Evolutionary conservation across 768 basidiomycete species (phyloP).

Genomic region (Psilocybe cyanescens): DNA sequence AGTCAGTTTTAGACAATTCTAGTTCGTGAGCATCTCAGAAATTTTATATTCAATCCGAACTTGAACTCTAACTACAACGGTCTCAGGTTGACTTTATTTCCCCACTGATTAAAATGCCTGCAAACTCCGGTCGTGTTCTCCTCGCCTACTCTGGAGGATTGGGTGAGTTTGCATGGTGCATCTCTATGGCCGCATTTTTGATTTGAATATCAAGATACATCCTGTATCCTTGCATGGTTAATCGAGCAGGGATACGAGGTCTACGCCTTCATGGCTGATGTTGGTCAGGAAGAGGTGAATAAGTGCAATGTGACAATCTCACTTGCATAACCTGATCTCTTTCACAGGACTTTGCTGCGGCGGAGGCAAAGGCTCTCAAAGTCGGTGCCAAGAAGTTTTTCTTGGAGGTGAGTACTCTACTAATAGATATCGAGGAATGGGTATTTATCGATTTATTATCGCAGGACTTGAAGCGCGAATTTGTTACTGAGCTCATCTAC

Average conservation of each 20-base stretch:
- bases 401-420: slow-evolving; percentile 59
- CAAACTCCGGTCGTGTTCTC: slow-evolving; percentile 81
- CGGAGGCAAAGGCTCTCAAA: slow-evolving; percentile 83
- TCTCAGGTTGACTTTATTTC: slow-evolving; percentile 8
- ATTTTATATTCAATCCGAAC: slow-evolving; percentile 20
- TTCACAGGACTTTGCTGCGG: slow-evolving; percentile 88
- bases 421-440: not conserved
- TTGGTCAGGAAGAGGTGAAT: slow-evolving; percentile 86
- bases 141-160: slow-evolving; percentile 98
- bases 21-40: not conserved
- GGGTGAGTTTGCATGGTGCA: slow-evolving; percentile 52
- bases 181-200: slow-evolving; percentile 3
- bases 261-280: slow-evolving; percentile 95
- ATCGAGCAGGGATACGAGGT: slow-evolving; percentile 99
- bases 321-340: not conserved
- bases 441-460: not conserved
- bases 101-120: slow-evolving; percentile 40
- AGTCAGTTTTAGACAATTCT: not conserved
- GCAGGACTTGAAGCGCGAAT: slow-evolving; percentile 93
- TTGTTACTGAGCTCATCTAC: slow-evolving; percentile 95
- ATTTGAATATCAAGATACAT: slow-evolving; percentile 71
- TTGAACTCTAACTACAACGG: slow-evolving; percentile 16
- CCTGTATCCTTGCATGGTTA: slow-evolving; percentile 98
- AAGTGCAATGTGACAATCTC: not conserved
- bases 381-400: slow-evolving; percentile 98